These are phyloP conservation scores for Lyophyllum semitale DNA, from an alignment of 768 basidiomycete species.

Conservation along the genomic window DNA sequence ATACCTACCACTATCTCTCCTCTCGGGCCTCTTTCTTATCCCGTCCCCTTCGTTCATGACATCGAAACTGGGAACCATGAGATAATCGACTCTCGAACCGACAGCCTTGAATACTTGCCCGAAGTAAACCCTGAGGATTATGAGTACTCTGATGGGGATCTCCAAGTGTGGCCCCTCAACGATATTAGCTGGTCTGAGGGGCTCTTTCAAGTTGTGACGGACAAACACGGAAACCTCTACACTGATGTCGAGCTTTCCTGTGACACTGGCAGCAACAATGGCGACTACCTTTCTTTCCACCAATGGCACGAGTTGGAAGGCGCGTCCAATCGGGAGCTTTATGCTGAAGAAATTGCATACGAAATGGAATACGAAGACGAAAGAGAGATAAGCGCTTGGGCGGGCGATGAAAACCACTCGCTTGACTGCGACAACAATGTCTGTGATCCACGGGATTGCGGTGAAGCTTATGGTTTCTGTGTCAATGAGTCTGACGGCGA, in stretches of 20 bases:
- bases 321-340: background rate
- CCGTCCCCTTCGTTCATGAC: background rate
- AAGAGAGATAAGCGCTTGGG: background rate
- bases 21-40: background rate
- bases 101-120: conserved; percentile 5
- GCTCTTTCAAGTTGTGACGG: background rate
- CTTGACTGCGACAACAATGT: background rate
- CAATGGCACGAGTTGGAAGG: conserved; percentile 8
- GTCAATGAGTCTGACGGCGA: background rate
- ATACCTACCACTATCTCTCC: background rate
- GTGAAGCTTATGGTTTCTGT: background rate
- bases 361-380: background rate
- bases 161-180: background rate
- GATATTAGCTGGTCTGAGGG: background rate
- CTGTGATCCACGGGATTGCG: background rate
- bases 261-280: background rate
- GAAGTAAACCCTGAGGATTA: conserved; percentile 13
- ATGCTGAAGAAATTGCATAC: background rate
- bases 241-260: background rate
- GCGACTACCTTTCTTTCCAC: background rate
- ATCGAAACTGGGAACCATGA: background rate
- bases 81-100: background rate
- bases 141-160: conserved; percentile 9
- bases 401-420: background rate
- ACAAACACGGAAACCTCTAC: background rate